phyloP scores from a whole-genome alignment of 768 basidiomycete genomes.

The Lyophyllum semitale region DNA sequence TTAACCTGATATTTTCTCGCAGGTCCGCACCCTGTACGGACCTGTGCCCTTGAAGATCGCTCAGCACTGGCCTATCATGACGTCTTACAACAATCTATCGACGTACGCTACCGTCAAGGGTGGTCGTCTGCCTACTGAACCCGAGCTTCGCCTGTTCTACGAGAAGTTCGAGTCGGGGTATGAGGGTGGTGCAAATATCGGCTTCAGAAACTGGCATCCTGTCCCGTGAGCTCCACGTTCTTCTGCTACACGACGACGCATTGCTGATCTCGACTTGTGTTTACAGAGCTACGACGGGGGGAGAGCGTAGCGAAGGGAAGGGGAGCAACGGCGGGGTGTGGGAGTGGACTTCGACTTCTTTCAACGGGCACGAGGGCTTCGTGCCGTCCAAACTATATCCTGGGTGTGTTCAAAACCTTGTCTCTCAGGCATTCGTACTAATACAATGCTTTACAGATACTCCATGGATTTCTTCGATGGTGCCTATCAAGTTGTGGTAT shows the following conservation, averaged over 20 bases:
- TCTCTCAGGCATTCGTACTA: not conserved
- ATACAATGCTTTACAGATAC: constrained; percentile 44
- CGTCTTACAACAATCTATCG: constrained; percentile 76
- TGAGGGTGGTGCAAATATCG: constrained; percentile 78
- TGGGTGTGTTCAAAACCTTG: constrained; percentile 48
- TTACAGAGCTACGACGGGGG: constrained; percentile 68
- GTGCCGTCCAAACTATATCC: constrained; percentile 80
- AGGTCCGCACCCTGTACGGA: constrained; percentile 89
- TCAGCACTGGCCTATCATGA: constrained; percentile 82
- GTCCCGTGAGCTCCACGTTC: constrained; percentile 63
- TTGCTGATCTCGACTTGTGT: not conserved
- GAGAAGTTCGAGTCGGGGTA: constrained; percentile 74
- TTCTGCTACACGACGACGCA: not conserved
- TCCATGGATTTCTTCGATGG: constrained; percentile 92
- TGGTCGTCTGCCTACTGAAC: constrained; percentile 91
- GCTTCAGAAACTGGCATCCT: constrained; percentile 94
- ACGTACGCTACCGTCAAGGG: constrained; percentile 84
- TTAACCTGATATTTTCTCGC: not conserved
- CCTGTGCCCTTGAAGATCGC: constrained; percentile 78
- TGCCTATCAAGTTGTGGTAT: constrained; percentile 82
- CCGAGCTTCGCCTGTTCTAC: constrained; percentile 80
- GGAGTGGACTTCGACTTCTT: constrained; percentile 93
- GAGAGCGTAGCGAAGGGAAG: constrained; percentile 46
- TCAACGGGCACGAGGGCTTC: constrained; percentile 77
- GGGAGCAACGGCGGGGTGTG: constrained; percentile 95